These are phyloP conservation scores for Colletotrichum lentis DNA, from an alignment of 2,329 filamentous ascomycete species.

Conservation along the genomic window DNA sequence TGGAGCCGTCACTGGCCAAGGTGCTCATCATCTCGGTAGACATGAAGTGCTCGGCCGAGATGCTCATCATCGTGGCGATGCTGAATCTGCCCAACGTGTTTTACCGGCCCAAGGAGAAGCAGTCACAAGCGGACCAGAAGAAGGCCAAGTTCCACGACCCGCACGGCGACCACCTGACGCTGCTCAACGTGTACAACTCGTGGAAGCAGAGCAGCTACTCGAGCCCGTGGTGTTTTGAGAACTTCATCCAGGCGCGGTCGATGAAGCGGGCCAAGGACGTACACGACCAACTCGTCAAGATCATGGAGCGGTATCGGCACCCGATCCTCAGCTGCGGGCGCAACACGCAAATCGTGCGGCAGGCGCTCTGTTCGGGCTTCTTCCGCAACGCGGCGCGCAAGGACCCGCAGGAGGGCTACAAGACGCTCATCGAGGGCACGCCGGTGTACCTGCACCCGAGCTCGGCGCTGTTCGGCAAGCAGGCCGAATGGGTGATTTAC, in stretches of 20 bases:
- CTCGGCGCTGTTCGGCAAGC: constrained; percentile 92
- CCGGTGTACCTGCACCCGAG: constrained; percentile 94
- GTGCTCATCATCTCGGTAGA: constrained; percentile 88
- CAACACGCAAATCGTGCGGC: constrained; percentile 85
- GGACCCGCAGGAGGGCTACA: constrained; percentile 95
- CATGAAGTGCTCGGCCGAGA: constrained; percentile 88
- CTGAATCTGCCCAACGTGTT: constrained; percentile 87
- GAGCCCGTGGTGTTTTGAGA: constrained; percentile 94
- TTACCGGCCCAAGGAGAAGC: constrained; percentile 97
- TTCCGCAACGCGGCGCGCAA: constrained; percentile 96
- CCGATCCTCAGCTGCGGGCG: constrained; percentile 83
- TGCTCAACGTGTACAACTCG: constrained; percentile 96
- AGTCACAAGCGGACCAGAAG: constrained; percentile 94
- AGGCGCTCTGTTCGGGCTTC: constrained; percentile 90
- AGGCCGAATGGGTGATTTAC: constrained; percentile 95
- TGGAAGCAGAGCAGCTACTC: constrained; percentile 89
- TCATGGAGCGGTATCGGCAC: constrained; percentile 92
- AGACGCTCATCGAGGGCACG: constrained; percentile 94
- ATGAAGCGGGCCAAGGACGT: constrained; percentile 94
- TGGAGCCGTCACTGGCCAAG: constrained; percentile 93
- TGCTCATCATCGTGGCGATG: constrained; percentile 95
- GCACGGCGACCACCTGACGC: constrained; percentile 89
- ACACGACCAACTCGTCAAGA: constrained; percentile 87
- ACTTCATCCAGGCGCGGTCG: constrained; percentile 91
- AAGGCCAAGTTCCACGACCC: constrained; percentile 98